phyloP scores from a whole-genome alignment of 345 rosid genomes.

The Isatis tinctoria region DNA sequence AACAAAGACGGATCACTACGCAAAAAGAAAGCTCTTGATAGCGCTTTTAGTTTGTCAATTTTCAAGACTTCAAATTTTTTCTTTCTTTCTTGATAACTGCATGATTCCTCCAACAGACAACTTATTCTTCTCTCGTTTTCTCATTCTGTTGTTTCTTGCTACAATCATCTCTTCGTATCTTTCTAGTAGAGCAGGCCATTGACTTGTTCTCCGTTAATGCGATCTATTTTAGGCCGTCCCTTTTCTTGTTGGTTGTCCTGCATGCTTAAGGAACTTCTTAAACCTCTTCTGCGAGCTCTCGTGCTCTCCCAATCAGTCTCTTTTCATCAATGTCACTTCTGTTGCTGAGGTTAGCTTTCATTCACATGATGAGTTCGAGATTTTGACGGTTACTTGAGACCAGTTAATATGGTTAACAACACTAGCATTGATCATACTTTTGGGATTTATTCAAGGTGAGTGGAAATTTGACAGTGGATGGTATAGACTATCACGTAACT shows the following conservation, averaged over 20 bases:
- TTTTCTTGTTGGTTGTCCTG: constrained; percentile 96
- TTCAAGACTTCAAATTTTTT: neutral
- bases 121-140: neutral
- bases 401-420: neutral
- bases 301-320: constrained; percentile 91
- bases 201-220: constrained; percentile 2
- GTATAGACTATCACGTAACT: constrained; percentile 64
- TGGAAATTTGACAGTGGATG: constrained; percentile 83
- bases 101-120: neutral
- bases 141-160: neutral
- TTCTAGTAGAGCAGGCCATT: neutral
- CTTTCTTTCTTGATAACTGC: neutral
- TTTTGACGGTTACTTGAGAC: neutral
- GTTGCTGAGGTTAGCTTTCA: constrained; percentile 61
- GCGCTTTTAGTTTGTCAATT: neutral
- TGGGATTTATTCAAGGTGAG: constrained; percentile 46
- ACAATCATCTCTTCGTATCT: neutral
- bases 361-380: neutral
- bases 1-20: neutral
- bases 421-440: constrained; percentile 14
- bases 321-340: constrained; percentile 86
- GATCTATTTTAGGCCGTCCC: constrained; percentile 68
- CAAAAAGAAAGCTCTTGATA: neutral
- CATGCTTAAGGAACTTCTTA: constrained; percentile 94
- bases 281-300: constrained; percentile 92